Conservation (phyloP, 169 alveolate genomes). For the Plasmodium sp. region DNA sequence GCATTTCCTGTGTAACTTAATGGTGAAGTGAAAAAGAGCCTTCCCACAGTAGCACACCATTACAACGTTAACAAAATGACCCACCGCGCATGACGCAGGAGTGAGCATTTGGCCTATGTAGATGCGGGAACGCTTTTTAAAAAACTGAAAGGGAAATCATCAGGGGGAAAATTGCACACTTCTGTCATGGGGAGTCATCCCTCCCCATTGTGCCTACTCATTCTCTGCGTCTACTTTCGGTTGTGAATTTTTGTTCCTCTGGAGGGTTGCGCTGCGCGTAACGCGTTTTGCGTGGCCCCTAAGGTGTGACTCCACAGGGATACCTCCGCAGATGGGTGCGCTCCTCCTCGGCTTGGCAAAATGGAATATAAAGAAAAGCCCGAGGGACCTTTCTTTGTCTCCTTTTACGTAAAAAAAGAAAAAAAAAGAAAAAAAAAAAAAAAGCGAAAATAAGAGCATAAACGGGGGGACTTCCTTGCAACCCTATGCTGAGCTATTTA, state of each 20-base stretch:
- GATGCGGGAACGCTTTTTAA: background rate
- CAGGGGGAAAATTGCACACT: background rate
- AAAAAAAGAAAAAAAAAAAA: background rate
- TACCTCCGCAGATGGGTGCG: background rate
- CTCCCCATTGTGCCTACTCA: background rate
- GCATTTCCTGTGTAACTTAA: background rate
- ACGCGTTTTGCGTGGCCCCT: background rate
- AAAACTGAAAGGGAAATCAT: background rate
- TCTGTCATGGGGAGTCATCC: background rate
- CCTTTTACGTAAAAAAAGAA: conserved; percentile 43
- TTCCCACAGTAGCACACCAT: background rate
- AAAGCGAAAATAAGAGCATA: background rate
- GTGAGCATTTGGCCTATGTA: background rate
- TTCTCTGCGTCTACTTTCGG: background rate
- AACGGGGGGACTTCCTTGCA: background rate
- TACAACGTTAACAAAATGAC: background rate
- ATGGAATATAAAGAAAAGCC: conserved; percentile 74
- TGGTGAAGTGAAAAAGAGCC: background rate
- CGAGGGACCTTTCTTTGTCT: conserved; percentile 62
- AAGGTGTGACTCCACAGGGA: background rate
- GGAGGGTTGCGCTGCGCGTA: background rate
- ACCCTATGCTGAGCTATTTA: background rate
- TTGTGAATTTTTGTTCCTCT: background rate
- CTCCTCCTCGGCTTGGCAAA: background rate
- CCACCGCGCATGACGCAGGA: background rate